Base-by-base conservation (phyloP, 2,329 filamentous ascomycete genomes). In the Thelonectria blattea region DNA sequence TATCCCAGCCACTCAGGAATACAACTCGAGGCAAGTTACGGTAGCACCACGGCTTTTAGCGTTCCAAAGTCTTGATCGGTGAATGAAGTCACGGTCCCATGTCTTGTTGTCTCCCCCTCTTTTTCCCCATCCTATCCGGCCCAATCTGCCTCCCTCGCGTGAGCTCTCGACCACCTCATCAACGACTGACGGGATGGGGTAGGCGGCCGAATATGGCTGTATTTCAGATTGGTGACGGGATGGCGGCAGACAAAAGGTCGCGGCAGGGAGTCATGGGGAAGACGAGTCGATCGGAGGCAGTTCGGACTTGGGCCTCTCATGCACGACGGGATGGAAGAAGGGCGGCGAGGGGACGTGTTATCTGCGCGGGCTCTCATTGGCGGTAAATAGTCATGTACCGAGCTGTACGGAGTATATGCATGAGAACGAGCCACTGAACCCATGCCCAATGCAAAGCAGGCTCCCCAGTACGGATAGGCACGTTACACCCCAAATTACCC, bases 301-400 rank as follows among this genome's bases (percentile, higher is more conserved):
- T 37, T 37, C 34, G 34, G 34, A 15, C 34, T 15, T 37, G 34
- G 34, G 11, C 4, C 12, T 15, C 15, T 15, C 34, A 37, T 37
- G 27, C 27, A 30, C 27, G 5, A 30, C 27, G 27, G 27, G 27
- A 30, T 30, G 27, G 27, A 30, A 30, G 27, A 30, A 6, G 27
- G 27, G 27, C 10, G 10, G 24, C 24, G 24, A 18, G 55, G 51
- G 57, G 57, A 58, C 65, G 65, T 67, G 67, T 64, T 68, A 64
- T 63, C 57, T 58, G 32, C 54, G 34, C 46, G 56, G 32, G 30
- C 54, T 56, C 58, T 42, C 57, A 69, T 69, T 69, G 67, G 67
- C 61, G 64, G 64, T 27, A 52, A 54, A 60, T 50, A 24, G 22
- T 24, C 22, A 3, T 4, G 22, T 24, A 24, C 22, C 22, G 22